Evolutionary conservation across 352 stramenopile genomes (phyloP), one percentile per base, ranked within the genome.

Genomic region (Globisporangium cederbergense): DNA sequence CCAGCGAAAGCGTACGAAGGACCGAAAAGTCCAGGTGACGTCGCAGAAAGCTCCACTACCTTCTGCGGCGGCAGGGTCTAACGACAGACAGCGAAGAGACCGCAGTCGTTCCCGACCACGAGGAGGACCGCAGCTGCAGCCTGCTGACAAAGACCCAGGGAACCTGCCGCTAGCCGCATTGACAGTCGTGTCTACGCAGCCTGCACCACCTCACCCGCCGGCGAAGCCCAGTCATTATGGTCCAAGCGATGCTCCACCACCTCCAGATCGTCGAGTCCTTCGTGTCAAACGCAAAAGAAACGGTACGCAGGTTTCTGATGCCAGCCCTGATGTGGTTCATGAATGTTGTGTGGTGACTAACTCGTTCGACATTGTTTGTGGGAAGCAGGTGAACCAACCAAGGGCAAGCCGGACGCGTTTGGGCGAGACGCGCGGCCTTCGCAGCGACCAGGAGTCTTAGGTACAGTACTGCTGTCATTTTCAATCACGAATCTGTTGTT

Each of bases 11-110:
- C 58, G 50, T 30, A 34, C 49, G 14, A 57, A 43, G 9, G 50
- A 69, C 2, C 64, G 64, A 1, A 51, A 65, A 32, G 64, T 69
- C 10, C 64, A 61, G 43, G 56, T 69, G 5, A 69, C 46, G 18
- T 64, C 57, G 13, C 47, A 63, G 13, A 60, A 54, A 20, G 10
- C 11, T 7, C 50, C 40, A n/a, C 13, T 14, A 5, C 32, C 32
- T 36, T 18, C 40, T 46, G 13, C 28, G 20, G 8, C 28, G 20
- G 8, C 4, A 22, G 40, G 4, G 14, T 38, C 58, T 9, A 42
- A 30, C 49, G 56, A 64, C 40, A 50, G 43, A 28, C 58, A 60
- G 30, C 54, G 62, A 20, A 58, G 62, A 49, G 62, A 68, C 18
- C 28, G 38, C 32, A 60, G 53, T 61, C 64, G 34, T 10, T 64